Conservation (phyloP, 768 basidiomycete species). For the Lactarius indigo region DNA sequence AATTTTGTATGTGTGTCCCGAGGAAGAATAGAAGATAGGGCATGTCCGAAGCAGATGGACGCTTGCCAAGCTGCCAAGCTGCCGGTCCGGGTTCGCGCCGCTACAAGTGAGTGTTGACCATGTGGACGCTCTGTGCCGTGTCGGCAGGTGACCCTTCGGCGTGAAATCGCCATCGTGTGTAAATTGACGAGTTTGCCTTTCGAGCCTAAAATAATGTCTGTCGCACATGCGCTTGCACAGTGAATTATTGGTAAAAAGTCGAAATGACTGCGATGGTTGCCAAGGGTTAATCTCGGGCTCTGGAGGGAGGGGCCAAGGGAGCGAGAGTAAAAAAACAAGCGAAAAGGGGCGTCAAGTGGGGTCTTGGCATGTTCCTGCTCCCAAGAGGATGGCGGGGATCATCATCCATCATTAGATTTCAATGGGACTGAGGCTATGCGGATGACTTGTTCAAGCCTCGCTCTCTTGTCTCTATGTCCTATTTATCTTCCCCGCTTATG, state of each 20-base stretch:
- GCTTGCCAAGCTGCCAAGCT: slow-evolving; percentile 2
- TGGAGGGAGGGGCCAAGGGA: neutral
- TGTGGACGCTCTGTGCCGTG: slow-evolving; percentile 9
- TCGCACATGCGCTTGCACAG: neutral
- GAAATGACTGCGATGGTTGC: neutral
- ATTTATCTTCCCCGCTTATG: slow-evolving; percentile 26
- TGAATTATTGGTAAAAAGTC: neutral
- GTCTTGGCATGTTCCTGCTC: neutral
- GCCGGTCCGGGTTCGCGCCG: slow-evolving; percentile 3
- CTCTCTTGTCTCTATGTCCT: slow-evolving; percentile 21
- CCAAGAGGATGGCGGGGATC: slow-evolving; percentile 10
- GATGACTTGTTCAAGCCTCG: slow-evolving; percentile 6
- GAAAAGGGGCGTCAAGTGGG: neutral
- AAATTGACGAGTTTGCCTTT: neutral
- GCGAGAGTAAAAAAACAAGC: neutral
- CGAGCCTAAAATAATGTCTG: neutral
- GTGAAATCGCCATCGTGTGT: slow-evolving; percentile 15
- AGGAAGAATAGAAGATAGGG: neutral
- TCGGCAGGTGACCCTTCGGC: slow-evolving; percentile 15
- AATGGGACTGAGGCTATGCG: slow-evolving; percentile 13
- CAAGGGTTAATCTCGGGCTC: neutral
- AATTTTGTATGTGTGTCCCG: neutral
- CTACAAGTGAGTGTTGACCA: neutral
- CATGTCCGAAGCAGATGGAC: slow-evolving; percentile 8
- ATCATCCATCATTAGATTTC: slow-evolving; percentile 15